Evolutionary conservation across 192 early-diverging fungal genomes (phyloP), one percentile per base, ranked within the genome.

Genomic region (Rhizoclosmatium sp.): DNA sequence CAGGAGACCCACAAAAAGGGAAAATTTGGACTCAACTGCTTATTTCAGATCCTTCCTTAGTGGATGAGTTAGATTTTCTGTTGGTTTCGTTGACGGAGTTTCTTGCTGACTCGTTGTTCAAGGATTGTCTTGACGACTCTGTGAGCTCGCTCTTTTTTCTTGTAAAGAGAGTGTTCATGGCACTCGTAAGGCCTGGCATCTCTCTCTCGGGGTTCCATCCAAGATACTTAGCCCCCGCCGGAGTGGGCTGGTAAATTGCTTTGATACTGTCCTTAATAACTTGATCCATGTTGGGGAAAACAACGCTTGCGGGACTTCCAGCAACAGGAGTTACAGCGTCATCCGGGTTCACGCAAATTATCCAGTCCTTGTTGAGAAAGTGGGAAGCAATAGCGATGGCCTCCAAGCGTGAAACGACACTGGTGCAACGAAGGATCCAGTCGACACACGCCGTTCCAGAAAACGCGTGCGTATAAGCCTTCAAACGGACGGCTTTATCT

Each of bases 171-270:
- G 9, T 47, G 16, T 49, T 9, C n/a, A 71, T 49, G 61, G 64
- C 72, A 45, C 47, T 61, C 45, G 31, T 59, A 3, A 78, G 54
- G 5, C 49, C 59, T 3, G 82, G 78, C 45, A 39, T 51, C 5
- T 75, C 77, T 12, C 21, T n/a, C 44, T 80, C 82, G 16, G 73
- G 14, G 39, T 68, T 39, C 85, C 82, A 84, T 19, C 78, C 76
- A 16, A 76, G 71, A 4, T 80, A 45, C 68, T 54, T 56, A 1
- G 60, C 70, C 9, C 80, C 85, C 4, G 45, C 41, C 3, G 31
- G 23, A 2, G 82, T 86, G 9, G 83, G 59, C 56, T 84, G 80
- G 65, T 86, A 86, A 4, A 82, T 54, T 44, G 44, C 74, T 14
- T 75, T 76, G n/a, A 23, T 68, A 23, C 42, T n/a, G n/a, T 79